Base-by-base conservation (phyloP, 805 yeast genomes). In the Kurtzmaniella fragi region DNA sequence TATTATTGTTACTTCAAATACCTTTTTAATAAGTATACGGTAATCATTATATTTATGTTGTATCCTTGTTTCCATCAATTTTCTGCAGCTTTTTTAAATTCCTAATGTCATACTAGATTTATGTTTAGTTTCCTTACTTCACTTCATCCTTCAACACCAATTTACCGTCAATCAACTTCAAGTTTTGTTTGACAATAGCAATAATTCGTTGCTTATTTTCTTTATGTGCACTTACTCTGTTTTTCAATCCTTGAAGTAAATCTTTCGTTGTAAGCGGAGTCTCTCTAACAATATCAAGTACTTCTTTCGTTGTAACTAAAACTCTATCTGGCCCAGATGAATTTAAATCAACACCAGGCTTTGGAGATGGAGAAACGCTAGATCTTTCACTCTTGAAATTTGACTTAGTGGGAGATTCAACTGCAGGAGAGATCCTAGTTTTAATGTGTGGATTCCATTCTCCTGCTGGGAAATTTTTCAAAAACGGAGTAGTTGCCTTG, bases 391-490 rank as follows among this genome's bases (percentile, higher is more conserved):
- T 39, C 16, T 17, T 30, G 8, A 34, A 38, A 6, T 44, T 30
- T 4, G 39, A 55, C 20, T 32, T 32, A 42, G 62, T 36, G 1
- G 70, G 62, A 3, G 64, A 48, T 7, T 47, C 52, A 1, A 50
- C 48, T 3, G 45, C 50, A 14, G 53, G 48, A 7, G 53, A 28
- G 10, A 59, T 53, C 36, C 71, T 53, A 42, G 63, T 64, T 23
- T 61, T 74, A 44, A 68, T 69, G 9, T 67, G 68, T 16, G 96
- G 91, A 59, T 82, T 82, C 96, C 96, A 90, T 39, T 80, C 85
- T 20, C 95, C 95, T 14, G 57, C 64, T 2, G 93, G 93, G 63
- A 89, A 88, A 28, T 74, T 74, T 13, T 63, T 57, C 42, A 90
- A 68, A 12, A 84, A 68, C 29, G 70, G 68, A 11, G 75, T 70